Conservation (phyloP, 1,284 basidiomycete species). For the Coriolopsis trogii region DNA sequence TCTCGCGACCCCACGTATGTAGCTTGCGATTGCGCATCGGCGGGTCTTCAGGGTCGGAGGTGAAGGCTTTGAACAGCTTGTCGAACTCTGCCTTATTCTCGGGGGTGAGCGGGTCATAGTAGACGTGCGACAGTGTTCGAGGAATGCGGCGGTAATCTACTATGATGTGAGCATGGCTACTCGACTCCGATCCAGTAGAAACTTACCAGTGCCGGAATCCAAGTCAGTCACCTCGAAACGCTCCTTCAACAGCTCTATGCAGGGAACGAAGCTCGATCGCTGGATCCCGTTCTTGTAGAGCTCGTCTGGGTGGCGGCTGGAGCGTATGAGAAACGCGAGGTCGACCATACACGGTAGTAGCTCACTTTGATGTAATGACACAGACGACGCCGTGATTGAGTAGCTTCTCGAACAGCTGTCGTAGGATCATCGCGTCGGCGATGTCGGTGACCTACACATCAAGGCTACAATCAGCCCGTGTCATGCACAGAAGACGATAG, state of each 20-base stretch:
- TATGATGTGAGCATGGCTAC: conserved; percentile 36
- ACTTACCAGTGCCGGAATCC: conserved; percentile 88
- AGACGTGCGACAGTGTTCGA: conserved; percentile 89
- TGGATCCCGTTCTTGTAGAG: conserved; percentile 99
- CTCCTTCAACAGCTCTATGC: conserved; percentile 91
- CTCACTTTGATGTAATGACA: conserved; percentile 96
- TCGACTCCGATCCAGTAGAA: background rate
- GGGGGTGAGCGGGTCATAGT: conserved; percentile 79
- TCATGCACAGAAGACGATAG: background rate
- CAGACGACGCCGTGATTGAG: conserved; percentile 90
- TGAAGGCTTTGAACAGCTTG: conserved; percentile 81
- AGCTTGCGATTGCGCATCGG: conserved; percentile 71
- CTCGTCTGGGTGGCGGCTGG: conserved; percentile 94
- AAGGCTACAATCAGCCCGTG: conserved; percentile 8
- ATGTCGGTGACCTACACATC: conserved; percentile 87
- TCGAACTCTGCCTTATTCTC: conserved; percentile 72
- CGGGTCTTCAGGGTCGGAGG: conserved; percentile 54
- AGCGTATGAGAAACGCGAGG: conserved; percentile 5
- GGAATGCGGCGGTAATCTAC: conserved; percentile 92
- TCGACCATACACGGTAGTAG: background rate
- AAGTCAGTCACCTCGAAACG: conserved; percentile 89
- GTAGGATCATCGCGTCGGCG: conserved; percentile 97
- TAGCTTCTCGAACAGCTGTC: conserved; percentile 85
- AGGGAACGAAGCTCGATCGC: conserved; percentile 93
- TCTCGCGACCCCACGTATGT: conserved; percentile 86